phyloP scores from a whole-genome alignment of 805 yeast genomes.

The Grigorovia yakushimaensis region DNA sequence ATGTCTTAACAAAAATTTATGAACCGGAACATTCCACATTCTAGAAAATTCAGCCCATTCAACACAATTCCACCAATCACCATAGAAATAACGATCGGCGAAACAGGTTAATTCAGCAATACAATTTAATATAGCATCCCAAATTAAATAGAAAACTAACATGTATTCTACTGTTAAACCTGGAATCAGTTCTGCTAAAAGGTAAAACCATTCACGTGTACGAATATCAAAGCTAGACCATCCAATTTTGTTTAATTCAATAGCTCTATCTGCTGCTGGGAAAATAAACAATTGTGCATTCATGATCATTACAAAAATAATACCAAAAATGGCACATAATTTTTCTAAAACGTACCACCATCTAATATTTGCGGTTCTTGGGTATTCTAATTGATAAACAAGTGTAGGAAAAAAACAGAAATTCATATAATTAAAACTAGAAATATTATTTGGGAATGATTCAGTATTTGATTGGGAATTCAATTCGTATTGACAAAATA shows the following conservation, averaged over 20 bases:
- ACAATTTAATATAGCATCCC: constrained; percentile 89
- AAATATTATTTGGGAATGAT: constrained; percentile 66
- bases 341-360: constrained; percentile 62
- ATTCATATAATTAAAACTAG: constrained; percentile 53
- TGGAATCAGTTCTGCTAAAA: constrained; percentile 64
- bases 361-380: constrained; percentile 62
- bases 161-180: constrained; percentile 69
- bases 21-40: constrained; percentile 93
- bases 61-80: constrained; percentile 95
- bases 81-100: constrained; percentile 89
- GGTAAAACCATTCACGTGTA: constrained; percentile 19
- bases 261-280: constrained; percentile 58
- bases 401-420: constrained; percentile 85
- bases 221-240: constrained; percentile 18
- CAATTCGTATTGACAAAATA: constrained; percentile 67
- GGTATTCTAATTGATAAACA: constrained; percentile 74
- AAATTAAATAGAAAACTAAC: constrained; percentile 75
- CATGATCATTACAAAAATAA: constrained; percentile 70
- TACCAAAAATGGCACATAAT: constrained; percentile 74
- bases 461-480: constrained; percentile 38
- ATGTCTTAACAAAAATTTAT: constrained; percentile 78
- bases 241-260: constrained; percentile 35
- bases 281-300: constrained; percentile 67
- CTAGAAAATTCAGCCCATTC: constrained; percentile 91
- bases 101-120: constrained; percentile 81